These are phyloP conservation scores for Coffea eugenioides DNA, from an alignment of 257 asterid species.

Conservation along the genomic window DNA sequence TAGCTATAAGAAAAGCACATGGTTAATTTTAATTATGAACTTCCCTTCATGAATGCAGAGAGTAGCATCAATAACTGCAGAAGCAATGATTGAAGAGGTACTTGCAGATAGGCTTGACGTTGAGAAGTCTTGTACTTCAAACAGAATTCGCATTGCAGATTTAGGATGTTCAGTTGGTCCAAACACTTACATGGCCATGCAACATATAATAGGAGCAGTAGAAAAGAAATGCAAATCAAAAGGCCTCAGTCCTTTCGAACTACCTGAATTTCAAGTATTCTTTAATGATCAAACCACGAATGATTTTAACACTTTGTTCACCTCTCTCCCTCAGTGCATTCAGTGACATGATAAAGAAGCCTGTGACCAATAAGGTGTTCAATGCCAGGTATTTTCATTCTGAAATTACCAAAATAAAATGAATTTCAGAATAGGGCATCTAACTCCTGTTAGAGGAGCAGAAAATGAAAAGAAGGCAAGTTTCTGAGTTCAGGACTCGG, in stretches of 20 bases:
- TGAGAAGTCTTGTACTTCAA: neutral
- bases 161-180: constrained; percentile 25
- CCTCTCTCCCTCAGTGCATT: neutral
- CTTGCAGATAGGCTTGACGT: constrained; percentile 5
- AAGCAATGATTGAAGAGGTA: constrained; percentile 2
- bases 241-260: neutral
- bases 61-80: neutral
- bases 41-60: neutral
- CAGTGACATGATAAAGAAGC: too few relatives aligned
- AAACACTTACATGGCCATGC: constrained; percentile 20
- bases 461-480: too few relatives aligned
- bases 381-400: too few relatives aligned
- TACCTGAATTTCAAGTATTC: constrained; percentile 19
- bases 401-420: too few relatives aligned
- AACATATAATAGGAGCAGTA: constrained; percentile 13
- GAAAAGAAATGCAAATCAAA: neutral
- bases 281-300: constrained; percentile 23
- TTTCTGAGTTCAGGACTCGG: too few relatives aligned
- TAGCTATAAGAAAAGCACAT: neutral
- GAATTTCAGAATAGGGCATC: neutral
- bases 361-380: too few relatives aligned
- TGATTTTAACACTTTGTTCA: constrained; percentile 26
- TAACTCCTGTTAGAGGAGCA: too few relatives aligned
- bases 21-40: neutral
- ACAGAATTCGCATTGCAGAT: constrained; percentile 15